Base-by-base conservation (phyloP, 345 rosid genomes). In the Lepidium didymum region DNA sequence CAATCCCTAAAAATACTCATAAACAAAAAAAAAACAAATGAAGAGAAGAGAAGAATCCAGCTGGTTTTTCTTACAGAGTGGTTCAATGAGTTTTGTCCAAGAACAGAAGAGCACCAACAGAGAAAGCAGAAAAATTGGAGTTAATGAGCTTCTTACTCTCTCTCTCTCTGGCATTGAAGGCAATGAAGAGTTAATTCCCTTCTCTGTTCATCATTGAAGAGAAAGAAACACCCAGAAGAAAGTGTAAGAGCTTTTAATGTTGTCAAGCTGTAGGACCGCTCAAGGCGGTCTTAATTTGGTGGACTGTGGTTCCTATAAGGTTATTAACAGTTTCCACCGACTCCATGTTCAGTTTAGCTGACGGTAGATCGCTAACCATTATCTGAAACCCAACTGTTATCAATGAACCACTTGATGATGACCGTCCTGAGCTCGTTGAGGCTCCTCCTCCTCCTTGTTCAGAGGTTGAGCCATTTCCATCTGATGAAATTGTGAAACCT, bases 321-420 rank as follows among this genome's bases (percentile, higher is more conserved):
- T 84, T 86, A 77, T 94, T 91, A 58, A 94, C 92, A 14, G 96
- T 94, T 36, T 83, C 82, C 68, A 94, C 99, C 4, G 99, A 94
- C 80, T 94, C 99, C 85, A 91, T 54, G 79, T 87, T 94, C 60
- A 94, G 86, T 75, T 84, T 94, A 0, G 96, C 92, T 1, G 96
- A 83, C 40, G 97, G 99, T 75, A 86, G 64, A 80, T 83, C 89
- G 82, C 90, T 89, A 23, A 94, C 95, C 69, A 89, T 79, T 73
- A 94, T 94, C 82, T 94, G 99, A 75, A 94, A 94, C 0, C 95
- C 94, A 54, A 94, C 96, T 1, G 99, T 86, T 14, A 94, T 81
- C 67, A 94, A 78, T 6, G 96, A 89, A 31, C 96, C 93, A 7
- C 83, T 67, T 41, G 66, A 18, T 14, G 69, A 69, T 0, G 87